Evolutionary conservation across 2,329 filamentous ascomycete genomes (phyloP).

Genomic region (Sphaerostilbella broomeana): DNA sequence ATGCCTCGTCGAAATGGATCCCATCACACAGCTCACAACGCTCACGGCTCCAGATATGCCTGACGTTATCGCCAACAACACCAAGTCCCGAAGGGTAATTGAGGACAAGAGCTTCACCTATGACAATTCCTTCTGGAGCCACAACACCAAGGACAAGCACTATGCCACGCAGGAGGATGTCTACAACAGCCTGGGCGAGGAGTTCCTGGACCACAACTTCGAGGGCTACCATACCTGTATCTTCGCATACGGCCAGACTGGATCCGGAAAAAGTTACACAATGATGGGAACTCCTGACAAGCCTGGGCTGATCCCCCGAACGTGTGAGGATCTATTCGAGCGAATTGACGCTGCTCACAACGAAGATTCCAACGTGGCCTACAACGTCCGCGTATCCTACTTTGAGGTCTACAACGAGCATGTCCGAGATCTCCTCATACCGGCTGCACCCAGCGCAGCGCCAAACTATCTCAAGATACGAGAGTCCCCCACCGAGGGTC

Average conservation of each 20-base stretch:
- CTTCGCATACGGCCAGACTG: constrained; percentile 96
- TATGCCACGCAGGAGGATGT: constrained; percentile 91
- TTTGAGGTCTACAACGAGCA: constrained; percentile 99
- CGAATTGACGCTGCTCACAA: constrained; percentile 72
- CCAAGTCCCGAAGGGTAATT: constrained; percentile 61
- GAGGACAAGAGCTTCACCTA: constrained; percentile 94
- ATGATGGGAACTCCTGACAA: constrained; percentile 89
- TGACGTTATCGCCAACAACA: constrained; percentile 38
- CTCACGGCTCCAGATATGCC: constrained; percentile 62
- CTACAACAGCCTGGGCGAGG: constrained; percentile 88
- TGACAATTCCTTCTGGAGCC: constrained; percentile 98
- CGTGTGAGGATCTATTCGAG: constrained; percentile 92
- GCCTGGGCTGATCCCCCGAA: constrained; percentile 87
- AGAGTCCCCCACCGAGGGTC: constrained; percentile 88
- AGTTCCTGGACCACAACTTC: constrained; percentile 98
- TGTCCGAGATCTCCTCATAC: constrained; percentile 85
- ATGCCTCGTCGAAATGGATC: constrained; percentile 91
- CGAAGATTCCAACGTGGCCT: constrained; percentile 85
- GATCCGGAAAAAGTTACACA: constrained; percentile 95
- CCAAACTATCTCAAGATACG: constrained; percentile 95
- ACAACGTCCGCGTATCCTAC: constrained; percentile 95
- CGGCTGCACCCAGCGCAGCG: constrained; percentile 60
- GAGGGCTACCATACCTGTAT: constrained; percentile 99
- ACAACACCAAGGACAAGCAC: constrained; percentile 69
- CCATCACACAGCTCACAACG: constrained; percentile 75